Evolutionary conservation across 129 eudicot species (phyloP), one percentile per base, ranked within the genome.

Genomic region (Centrapalus pauciflorus): DNA sequence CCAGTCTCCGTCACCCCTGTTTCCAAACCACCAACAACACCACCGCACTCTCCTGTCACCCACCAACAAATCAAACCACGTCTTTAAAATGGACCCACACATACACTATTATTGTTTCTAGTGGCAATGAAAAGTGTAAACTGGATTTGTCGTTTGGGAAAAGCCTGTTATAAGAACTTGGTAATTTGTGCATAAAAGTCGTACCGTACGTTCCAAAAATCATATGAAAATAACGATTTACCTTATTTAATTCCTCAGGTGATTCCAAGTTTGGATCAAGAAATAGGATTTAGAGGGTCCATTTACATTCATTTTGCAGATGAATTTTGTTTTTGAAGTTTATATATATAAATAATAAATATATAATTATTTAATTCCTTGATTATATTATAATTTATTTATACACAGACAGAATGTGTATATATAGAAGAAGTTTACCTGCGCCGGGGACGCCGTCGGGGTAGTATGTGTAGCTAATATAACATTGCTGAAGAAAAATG

Each of bases 361-460:
- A n/a, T n/a, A n/a, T n/a, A n/a, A n/a, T n/a, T n/a, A n/a, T n/a
- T n/a, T n/a, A n/a, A n/a, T n/a, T n/a, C n/a, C n/a, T n/a, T n/a
- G n/a, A n/a, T n/a, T n/a, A n/a, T n/a, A n/a, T n/a, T n/a, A n/a
- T n/a, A n/a, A n/a, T n/a, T n/a, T n/a, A n/a, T n/a, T n/a, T n/a
- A n/a, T n/a, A n/a, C n/a, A n/a, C n/a, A n/a, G n/a, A n/a, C n/a
- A n/a, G n/a, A n/a, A n/a, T n/a, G n/a, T n/a, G n/a, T n/a, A n/a
- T n/a, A n/a, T n/a, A n/a, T n/a, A n/a, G n/a, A n/a, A 25, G n/a
- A 63, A 29, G 13, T 14, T 90, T 90, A 62, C 35, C 61, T 48
- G 90, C 77, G 67, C 68, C 73, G 28, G 86, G 81, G 11, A 85
- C 90, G 7, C 99, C 99, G 43, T 67, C 67, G 7, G 99, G 95